Base-by-base conservation (phyloP, 345 rosid species). In the Eucalyptus erythrocorys region DNA sequence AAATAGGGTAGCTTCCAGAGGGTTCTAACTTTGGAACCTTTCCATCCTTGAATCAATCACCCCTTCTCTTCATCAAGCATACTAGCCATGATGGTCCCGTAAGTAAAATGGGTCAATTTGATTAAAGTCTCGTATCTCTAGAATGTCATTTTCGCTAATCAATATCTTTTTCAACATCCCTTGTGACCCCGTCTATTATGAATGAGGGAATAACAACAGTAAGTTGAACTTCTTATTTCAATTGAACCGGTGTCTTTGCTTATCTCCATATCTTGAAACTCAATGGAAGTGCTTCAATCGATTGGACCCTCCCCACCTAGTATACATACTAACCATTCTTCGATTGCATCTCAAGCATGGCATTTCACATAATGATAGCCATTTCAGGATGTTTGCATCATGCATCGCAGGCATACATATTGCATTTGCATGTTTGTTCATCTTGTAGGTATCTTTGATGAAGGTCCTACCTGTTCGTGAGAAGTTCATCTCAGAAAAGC, bases 1-100 rank as follows among this genome's bases (percentile, higher is more conserved):
- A 55, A 55, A 22, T 0, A 55, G 1, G 61, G 0, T 4, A 24
- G 5, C 13, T 55, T 55, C 27, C 0, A 24, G 13, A 51, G 57
- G 57, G 10, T 51, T 51, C 10, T 51, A 51, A 19, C 24, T 51
- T 2, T 3, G 1, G 57, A 51, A 51, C 9, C 57, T 51, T 19
- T 19, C 57, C 24, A 51, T 19, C 57, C 24, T 7, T 7, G 57
- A 51, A 51, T 51, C 24, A 51, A 3, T 51, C 57, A 51, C 10
- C 9, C 57, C 24, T 51, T 51, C 57, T 51, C 57, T 51, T 19
- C 24, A 51, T 17, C 57, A 51, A 51, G 24, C 57, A 51, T 51
- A 19, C 24, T 51, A 7, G 2, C 42, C 2, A 66, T 8, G 79
- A 32, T 66, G 79, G 42, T 7, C 42, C 32, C 4, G 1, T 32